Base-by-base conservation (phyloP, 2,329 filamentous ascomycete genomes). In the Aspergillus japonicus region DNA sequence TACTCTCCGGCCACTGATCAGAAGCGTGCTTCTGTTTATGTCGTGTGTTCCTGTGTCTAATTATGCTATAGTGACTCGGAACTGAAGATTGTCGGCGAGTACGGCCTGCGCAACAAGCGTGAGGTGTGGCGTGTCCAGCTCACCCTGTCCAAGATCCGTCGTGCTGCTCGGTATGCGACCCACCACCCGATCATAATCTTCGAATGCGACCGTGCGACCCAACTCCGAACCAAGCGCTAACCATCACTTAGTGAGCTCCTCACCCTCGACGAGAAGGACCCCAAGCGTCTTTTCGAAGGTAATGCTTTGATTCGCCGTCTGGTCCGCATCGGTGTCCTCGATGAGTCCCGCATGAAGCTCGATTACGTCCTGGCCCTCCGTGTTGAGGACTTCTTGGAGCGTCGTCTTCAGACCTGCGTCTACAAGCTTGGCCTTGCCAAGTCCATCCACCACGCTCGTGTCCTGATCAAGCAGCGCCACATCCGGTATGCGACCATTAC, bases 301-400 rank as follows among this genome's bases (percentile, higher is more conserved):
- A 99, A 99, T 83, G 95, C 95, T 81, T 89, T 99, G 81, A 99
- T 99, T 90, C 95, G 95, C 82, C 95, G 95, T 91, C 92, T 99
- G 72, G 95, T 99, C 72, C 95, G 95, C 82, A 93, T 98, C 80
- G 95, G 95, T 91, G 95, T 99, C 78, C 92, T 99, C 78, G 95
- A 99, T 82, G 95, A 99, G 87, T 93, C 93, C 81, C 95, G 95
- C 88, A 99, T 99, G 95, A 99, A 97, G 91, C 95, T 99, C 87
- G 95, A 99, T 97, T 97, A 99, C 90, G 95, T 99, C 80, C 86
- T 99, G 80, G 95, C 95, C 84, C 89, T 99, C 65, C 96, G 96
- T 88, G 90, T 96, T 77, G 95, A 99, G 85, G 95, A 99, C 84
- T 99, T 99, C 90, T 88, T 99, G 84, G 95, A 99, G 90, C 94